Base-by-base conservation (phyloP, 2,329 filamentous ascomycete species). In the Septoria linicola region DNA sequence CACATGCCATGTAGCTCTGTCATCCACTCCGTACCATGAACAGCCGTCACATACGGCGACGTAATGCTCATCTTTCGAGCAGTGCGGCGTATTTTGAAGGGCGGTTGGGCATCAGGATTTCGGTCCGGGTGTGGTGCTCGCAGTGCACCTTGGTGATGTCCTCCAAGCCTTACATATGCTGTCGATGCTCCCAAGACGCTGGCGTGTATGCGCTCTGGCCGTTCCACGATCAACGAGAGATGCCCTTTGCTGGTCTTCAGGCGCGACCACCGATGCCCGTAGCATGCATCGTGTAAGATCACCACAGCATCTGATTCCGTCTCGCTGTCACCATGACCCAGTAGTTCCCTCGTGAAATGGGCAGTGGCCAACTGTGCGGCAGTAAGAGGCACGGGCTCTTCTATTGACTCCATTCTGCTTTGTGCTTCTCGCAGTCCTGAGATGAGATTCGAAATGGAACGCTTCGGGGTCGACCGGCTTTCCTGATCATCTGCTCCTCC, bases 21-120 rank as follows among this genome's bases (percentile, higher is more conserved):
- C 91, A 97, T 96, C 92, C 92, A 96, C 58, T 87, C 87, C 2
- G 76, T 79, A 0, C 92, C 92, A 71, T 99, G 93, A 0, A 99
- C 90, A 66, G 92, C 89, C 5, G 89, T 92, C 5, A 97, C 91
- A 1, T 84, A 84, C 2, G 82, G 79, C 2, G 89, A 89, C 14
- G 79, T 80, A 25, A 99, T 76, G 4, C 87, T 73, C 46, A 96
- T 70, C 5, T 76, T 79, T 8, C 93, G 80, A 6, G 79, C 78
- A 0, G 91, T 93, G 71, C 91, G 95, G 54, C 82, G 81, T 60
- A 99, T 95, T 55, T 83, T 83, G 68, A 97, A 97, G 85, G 80
- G 44, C 73, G 77, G 36, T 80, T 78, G 11, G 85, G 53, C 71
- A 8, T 80, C 73, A 53, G 83, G 77, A 3, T 79, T 74, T 8